Base-by-base conservation (phyloP, 2,329 filamentous ascomycete species). In the Colletotrichum acutatum region DNA sequence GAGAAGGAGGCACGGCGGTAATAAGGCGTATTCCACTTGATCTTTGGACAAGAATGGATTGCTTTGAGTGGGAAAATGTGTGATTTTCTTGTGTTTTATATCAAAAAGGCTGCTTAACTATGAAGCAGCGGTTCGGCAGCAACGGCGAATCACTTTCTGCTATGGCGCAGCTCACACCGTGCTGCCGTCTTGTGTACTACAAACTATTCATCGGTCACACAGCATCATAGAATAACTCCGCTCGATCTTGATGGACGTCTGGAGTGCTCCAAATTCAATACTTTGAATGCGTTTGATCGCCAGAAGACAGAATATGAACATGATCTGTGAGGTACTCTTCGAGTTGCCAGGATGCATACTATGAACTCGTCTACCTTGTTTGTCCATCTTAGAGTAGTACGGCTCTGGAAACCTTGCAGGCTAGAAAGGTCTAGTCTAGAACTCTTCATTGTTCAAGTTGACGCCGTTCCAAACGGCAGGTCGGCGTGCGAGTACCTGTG, bases 1-100 rank as follows among this genome's bases (percentile, higher is more conserved):
- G 72, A 74, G 30, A 74, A 75, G 64, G 71, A 70, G 12, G 49
- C 62, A 5, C 64, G 61, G 54, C 53, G 30, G 71, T 69, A n/a
- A 64, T 7, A 26, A 16, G 5, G 19, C 8, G 6, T 26, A 16
- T 32, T 11, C 42, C 4, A 24, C 65, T 32, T 19, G 32, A 30
- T 46, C 42, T 8, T 24, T 16, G 42, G 32, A 32, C 24, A 60
- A 59, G 49, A 30, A 24, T 19, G 24, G 4, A 7, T 22, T 11
- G 22, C 32, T 6, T 56, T 26, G 37, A 30, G 16, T 19, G 24
- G 24, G 26, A n/a, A n/a, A 49, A 7, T 19, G 16, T 42, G 37
- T 42, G 37, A 19, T 22, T 30, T 72, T 34, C 59, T 64, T 28
- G 26, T 64, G 42, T 64, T 53, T 49, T 22, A 69, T 72, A 68